These are phyloP conservation scores for Monosporascus ibericus DNA, from an alignment of 2,329 filamentous ascomycete species.

Conservation along the genomic window DNA sequence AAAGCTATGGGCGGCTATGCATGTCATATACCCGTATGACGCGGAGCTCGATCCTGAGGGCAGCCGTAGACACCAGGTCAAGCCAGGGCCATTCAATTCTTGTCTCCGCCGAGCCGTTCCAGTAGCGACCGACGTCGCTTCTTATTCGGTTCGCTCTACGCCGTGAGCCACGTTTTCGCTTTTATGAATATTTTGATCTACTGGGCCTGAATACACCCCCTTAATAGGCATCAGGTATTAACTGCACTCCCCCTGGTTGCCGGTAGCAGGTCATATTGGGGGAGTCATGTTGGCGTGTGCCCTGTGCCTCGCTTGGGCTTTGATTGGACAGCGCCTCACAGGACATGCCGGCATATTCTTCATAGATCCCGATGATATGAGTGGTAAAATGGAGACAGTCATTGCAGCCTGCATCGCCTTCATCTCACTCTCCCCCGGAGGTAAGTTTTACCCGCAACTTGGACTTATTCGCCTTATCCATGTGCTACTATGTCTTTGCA, in stretches of 20 bases:
- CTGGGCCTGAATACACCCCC: conserved; percentile 25
- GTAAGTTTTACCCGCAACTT: conserved; percentile 30
- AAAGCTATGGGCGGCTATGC: conserved; percentile 47
- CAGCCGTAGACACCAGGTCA: conserved; percentile 24
- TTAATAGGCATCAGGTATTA: neutral
- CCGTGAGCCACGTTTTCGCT: conserved; percentile 36
- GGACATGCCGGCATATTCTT: conserved; percentile 44
- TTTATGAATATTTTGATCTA: conserved; percentile 47
- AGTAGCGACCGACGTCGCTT: conserved; percentile 35
- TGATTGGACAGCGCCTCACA: conserved; percentile 39
- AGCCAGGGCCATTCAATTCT: conserved; percentile 30
- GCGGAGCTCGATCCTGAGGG: conserved; percentile 26
- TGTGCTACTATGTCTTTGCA: neutral
- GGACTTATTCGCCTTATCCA: neutral
- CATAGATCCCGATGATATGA: conserved; percentile 39
- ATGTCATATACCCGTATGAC: conserved; percentile 39
- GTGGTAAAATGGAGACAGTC: conserved; percentile 35
- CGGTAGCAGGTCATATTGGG: conserved; percentile 36
- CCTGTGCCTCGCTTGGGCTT: conserved; percentile 45
- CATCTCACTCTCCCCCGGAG: conserved; percentile 34
- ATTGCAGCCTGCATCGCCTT: conserved; percentile 39
- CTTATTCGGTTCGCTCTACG: conserved; percentile 46
- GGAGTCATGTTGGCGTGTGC: conserved; percentile 34
- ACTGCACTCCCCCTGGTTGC: conserved; percentile 24
- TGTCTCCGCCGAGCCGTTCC: conserved; percentile 39